Evolutionary conservation across 306 rosid genomes (phyloP).

Genomic region (Heteromeles arbutifolia): DNA sequence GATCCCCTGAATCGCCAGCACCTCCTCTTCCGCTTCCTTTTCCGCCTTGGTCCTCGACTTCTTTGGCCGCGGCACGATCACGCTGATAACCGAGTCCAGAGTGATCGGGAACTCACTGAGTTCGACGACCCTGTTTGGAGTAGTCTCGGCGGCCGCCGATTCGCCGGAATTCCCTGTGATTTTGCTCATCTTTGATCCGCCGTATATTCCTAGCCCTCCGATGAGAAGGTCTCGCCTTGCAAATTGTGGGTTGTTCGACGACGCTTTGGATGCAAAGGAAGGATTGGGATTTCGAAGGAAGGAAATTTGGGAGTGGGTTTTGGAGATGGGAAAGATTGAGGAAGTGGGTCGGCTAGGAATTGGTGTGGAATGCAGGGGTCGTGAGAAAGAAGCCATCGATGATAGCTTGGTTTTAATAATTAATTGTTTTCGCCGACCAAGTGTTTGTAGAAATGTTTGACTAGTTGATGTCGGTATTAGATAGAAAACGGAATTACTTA

Average conservation of each 20-base stretch:
- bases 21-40: slow-evolving; percentile 51
- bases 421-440: not conserved
- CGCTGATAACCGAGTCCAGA: slow-evolving; percentile 6
- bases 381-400: slow-evolving; percentile 4
- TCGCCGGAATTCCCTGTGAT: not conserved
- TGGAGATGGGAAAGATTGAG: not conserved
- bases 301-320: not conserved
- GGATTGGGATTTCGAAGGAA: not conserved
- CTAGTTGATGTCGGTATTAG: not conserved
- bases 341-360: not conserved
- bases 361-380: not conserved
- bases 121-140: not conserved
- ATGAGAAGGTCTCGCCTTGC: not conserved
- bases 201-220: not conserved
- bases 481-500: not conserved
- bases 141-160: not conserved
- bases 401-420: not conserved
- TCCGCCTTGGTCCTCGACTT: slow-evolving; percentile 32
- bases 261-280: not conserved
- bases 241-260: not conserved
- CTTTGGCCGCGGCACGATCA: slow-evolving; percentile 2
- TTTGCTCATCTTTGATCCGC: slow-evolving; percentile 11
- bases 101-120: slow-evolving; percentile 7
- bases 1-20: slow-evolving; percentile 36
- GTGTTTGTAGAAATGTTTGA: not conserved